A percentile compares a stretch with the other conserved stretches of the same genome.
phyloP scores from a whole-genome alignment of 768 basidiomycete genomes.

The Tylopilus rubrobrunneus region DNA sequence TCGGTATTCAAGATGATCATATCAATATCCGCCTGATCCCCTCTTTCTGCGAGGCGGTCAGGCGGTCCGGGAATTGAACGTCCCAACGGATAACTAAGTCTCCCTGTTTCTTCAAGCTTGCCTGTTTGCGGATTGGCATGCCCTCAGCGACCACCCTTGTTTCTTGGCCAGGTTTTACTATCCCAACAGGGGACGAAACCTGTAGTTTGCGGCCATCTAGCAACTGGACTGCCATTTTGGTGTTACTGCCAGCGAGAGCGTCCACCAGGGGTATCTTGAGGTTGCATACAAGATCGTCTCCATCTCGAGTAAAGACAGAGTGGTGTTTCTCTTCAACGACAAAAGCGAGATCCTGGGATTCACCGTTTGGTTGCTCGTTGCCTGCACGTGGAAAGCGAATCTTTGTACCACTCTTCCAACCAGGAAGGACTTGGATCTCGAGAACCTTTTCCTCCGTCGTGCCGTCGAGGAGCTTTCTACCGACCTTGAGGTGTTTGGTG shows the following conservation, averaged over 20 bases:
- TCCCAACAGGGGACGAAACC: slow-evolving; percentile 56
- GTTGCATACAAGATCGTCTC: slow-evolving; percentile 69
- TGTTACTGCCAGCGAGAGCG: slow-evolving; percentile 61
- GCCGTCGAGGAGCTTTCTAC: slow-evolving; percentile 68
- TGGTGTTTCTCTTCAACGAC: slow-evolving; percentile 96
- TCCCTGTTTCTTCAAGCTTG: slow-evolving; percentile 66
- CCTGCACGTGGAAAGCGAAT: slow-evolving; percentile 85
- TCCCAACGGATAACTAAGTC: slow-evolving; percentile 84
- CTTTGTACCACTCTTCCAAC: slow-evolving; percentile 97
- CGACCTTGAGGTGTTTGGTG: slow-evolving; percentile 85
- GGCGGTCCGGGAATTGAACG: slow-evolving; percentile 73
- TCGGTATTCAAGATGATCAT: slow-evolving; percentile 18
- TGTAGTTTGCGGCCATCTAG: slow-evolving; percentile 81
- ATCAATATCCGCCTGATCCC: slow-evolving; percentile 65
- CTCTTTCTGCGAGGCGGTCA: slow-evolving; percentile 79
- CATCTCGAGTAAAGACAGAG: slow-evolving; percentile 67
- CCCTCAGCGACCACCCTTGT: slow-evolving; percentile 73
- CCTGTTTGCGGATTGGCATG: slow-evolving; percentile 87
- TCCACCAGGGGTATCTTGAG: slow-evolving; percentile 75
- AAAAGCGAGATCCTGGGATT: slow-evolving; percentile 90
- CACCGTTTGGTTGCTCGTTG: slow-evolving; percentile 67
- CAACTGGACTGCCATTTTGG: slow-evolving; percentile 56
- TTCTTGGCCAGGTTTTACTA: slow-evolving; percentile 76
- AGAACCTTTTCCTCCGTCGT: slow-evolving; percentile 81
- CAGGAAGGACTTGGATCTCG: slow-evolving; percentile 76